phyloP scores from a whole-genome alignment of 139 green algal species.

The Picochlorum sp. region DNA sequence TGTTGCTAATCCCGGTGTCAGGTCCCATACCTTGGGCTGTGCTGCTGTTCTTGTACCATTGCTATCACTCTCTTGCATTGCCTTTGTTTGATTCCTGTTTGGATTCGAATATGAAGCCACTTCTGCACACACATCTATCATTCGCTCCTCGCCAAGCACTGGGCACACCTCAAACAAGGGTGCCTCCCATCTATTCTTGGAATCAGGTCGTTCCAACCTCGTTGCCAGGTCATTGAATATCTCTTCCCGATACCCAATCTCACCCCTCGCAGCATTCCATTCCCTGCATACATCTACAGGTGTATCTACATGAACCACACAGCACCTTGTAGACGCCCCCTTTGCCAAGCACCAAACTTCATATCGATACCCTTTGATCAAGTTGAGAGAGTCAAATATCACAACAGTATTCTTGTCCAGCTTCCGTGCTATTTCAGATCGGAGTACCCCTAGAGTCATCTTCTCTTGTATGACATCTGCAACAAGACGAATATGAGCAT shows the following conservation, averaged over 20 bases:
- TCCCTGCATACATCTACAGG: constrained; percentile 30
- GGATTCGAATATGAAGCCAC: neutral
- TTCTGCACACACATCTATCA: neutral
- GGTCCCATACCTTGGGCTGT: neutral
- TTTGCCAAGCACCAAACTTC: constrained; percentile 90
- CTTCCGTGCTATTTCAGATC: constrained; percentile 59
- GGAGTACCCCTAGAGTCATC: constrained; percentile 57
- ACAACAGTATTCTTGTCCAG: constrained; percentile 32
- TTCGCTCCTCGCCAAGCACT: neutral
- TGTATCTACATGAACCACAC: constrained; percentile 76
- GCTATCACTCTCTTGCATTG: too few relatives aligned
- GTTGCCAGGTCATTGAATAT: constrained; percentile 72
- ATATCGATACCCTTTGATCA: constrained; percentile 86
- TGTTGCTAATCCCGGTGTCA: constrained; percentile 14
- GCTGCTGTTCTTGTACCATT: neutral
- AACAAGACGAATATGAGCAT: neutral
- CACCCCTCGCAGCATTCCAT: constrained; percentile 56
- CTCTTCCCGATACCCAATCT: constrained; percentile 16
- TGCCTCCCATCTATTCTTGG: constrained; percentile 80
- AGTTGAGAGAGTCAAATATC: constrained; percentile 89
- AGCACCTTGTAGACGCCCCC: constrained; percentile 69
- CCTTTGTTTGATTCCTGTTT: too few relatives aligned
- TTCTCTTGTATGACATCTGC: constrained; percentile 71
- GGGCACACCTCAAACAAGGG: constrained; percentile 64
- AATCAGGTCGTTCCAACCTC: constrained; percentile 80